Evolutionary conservation across 164 flowering plant species (phyloP), one percentile per base, ranked within the genome.

Genomic region (Nymphaea colorata): DNA sequence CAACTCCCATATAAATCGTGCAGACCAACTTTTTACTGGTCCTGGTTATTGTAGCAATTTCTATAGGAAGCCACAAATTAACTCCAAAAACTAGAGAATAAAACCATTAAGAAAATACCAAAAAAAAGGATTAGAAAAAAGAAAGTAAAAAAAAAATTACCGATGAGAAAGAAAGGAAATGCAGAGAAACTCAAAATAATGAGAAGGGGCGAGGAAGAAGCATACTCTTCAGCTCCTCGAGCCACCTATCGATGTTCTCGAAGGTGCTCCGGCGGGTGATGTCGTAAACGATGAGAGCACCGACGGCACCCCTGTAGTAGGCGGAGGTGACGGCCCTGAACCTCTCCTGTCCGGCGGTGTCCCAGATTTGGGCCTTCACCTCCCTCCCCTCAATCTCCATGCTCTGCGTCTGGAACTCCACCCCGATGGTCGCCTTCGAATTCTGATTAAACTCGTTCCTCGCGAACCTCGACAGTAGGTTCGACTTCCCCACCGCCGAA

Each of bases 311-410:
- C 44, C 85, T 69, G 62, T 82, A 82, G 57, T 82, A 82, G 61
- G 83, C 85, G 36, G 85, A 82, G 45, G 83, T 82, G 44, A 82
- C 84, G 36, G 81, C 83, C 3, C 83, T 70, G 67, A 81, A 81
- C n/a, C 83, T 71, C 66, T 81, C 83, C 67, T 81, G 83, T 4
- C 83, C 83, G 14, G 83, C 83, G 2, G 83, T 81, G 65, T 81
- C 83, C 83, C 83, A 81, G 75, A 81, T 81, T 80, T 81, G 84
- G 60, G 84, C 84, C 69, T 81, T 81, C 14, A 81, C 84, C 45
- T 81, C 84, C 73, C 76, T 78, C 25, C 84, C 84, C 25, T 79
- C 74, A 61, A 81, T 79, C 8, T 81, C 84, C 71, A 81, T 75
- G 72, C 84, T 75, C 70, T 81, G 84, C 2, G 83, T 81, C 75